phyloP scores from a whole-genome alignment of 2,329 filamentous ascomycete species.

The Penicillium sclerotiorum region DNA sequence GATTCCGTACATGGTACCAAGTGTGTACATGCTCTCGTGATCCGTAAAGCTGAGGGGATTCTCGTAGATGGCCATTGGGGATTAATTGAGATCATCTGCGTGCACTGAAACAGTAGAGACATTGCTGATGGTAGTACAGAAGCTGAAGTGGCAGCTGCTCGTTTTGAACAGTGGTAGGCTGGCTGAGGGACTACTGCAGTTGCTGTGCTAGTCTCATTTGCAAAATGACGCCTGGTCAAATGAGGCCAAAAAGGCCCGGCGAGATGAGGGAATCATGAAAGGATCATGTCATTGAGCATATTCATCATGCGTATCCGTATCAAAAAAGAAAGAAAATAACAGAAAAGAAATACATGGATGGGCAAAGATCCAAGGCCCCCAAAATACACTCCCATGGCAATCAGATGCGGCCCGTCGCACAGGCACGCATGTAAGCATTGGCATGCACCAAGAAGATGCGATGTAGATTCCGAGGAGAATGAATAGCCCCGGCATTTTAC shows the following conservation, averaged over 20 bases:
- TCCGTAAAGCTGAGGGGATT: too few relatives aligned
- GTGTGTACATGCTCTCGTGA: too few relatives aligned
- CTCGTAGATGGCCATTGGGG: too few relatives aligned
- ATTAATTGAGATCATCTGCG: conserved; percentile 5
- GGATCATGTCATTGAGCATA: background rate
- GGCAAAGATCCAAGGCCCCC: background rate
- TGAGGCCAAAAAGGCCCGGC: background rate
- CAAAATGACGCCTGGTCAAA: background rate
- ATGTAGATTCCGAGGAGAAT: too few relatives aligned
- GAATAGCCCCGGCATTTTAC: too few relatives aligned
- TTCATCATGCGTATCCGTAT: background rate
- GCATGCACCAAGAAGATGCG: too few relatives aligned
- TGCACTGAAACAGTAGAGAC: background rate
- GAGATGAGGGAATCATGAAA: background rate
- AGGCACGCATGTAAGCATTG: conserved; percentile 5
- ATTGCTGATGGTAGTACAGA: conserved; percentile 14
- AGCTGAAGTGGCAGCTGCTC: conserved; percentile 13
- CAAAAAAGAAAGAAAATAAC: background rate
- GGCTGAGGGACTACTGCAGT: background rate
- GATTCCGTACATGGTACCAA: too few relatives aligned
- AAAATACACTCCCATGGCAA: too few relatives aligned
- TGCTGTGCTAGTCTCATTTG: conserved; percentile 2
- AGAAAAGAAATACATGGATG: background rate
- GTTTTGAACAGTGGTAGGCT: background rate
- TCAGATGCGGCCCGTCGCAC: background rate